A percentile compares a stretch with the other conserved stretches of the same genome.
Conservation (phyloP, 2,329 filamentous ascomycete genomes). For the Davidsoniella australis region DNA sequence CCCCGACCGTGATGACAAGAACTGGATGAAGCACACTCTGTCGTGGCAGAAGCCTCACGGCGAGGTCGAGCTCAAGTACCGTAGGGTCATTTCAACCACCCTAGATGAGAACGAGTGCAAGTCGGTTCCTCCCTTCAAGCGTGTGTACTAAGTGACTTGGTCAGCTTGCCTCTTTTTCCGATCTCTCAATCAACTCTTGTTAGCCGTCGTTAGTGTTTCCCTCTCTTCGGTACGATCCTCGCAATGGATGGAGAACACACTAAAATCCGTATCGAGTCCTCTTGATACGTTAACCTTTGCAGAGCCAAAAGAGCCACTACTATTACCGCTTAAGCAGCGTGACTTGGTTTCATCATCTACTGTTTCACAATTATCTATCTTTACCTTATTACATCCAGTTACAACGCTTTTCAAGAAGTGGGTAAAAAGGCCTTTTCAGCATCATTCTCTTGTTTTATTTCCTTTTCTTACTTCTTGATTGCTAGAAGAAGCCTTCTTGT, state of each 20-base stretch:
- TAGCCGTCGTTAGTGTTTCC: too few relatives aligned
- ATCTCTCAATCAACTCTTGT: not conserved
- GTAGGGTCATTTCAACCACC: slow-evolving; percentile 64
- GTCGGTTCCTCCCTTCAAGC: slow-evolving; percentile 90
- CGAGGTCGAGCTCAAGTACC: slow-evolving; percentile 72
- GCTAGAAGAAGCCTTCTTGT: not conserved
- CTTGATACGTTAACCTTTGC: too few relatives aligned
- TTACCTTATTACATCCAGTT: too few relatives aligned
- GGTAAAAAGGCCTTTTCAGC: too few relatives aligned
- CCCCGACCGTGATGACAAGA: slow-evolving; percentile 84
- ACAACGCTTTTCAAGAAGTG: too few relatives aligned
- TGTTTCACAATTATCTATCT: too few relatives aligned
- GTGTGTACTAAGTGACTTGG: slow-evolving; percentile 49
- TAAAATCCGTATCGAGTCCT: too few relatives aligned
- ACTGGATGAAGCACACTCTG: slow-evolving; percentile 99
- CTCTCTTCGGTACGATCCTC: too few relatives aligned
- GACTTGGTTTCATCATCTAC: too few relatives aligned
- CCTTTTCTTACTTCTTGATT: not conserved
- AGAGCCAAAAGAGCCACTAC: too few relatives aligned
- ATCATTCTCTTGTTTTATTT: not conserved
- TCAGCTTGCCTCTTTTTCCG: not conserved
- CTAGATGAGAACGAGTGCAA: slow-evolving; percentile 94
- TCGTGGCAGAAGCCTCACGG: slow-evolving; percentile 94
- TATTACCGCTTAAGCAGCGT: too few relatives aligned
- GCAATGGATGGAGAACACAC: too few relatives aligned